Evolutionary conservation across 495 filamentous ascomycete species (phyloP).

Genomic region (Xylaria grammica): DNA sequence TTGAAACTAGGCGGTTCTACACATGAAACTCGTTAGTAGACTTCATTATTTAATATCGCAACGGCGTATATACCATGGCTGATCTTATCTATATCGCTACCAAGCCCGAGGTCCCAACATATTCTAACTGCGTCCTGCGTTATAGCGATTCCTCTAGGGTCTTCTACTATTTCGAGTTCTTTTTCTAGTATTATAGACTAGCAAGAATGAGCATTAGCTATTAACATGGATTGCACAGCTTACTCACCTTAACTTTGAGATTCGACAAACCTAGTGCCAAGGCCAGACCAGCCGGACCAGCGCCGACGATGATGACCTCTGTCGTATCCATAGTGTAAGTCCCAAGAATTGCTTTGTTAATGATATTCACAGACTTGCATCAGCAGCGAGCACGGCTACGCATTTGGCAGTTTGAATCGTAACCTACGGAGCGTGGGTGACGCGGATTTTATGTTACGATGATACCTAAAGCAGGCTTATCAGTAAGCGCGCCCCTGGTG

Average conservation of each 20-base stretch:
- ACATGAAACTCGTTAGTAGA: not conserved
- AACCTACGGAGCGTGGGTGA: not conserved
- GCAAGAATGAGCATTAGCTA: not conserved
- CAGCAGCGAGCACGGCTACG: not conserved
- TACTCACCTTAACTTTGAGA: constrained; percentile 37
- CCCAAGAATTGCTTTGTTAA: not conserved
- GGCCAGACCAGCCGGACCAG: constrained; percentile 44
- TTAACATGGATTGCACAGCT: not conserved
- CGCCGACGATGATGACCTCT: constrained; percentile 44
- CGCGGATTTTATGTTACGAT: not conserved
- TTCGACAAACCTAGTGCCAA: constrained; percentile 40
- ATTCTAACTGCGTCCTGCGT: constrained; percentile 58
- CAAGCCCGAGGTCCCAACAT: constrained; percentile 51
- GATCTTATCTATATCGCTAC: constrained; percentile 44
- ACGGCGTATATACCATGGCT: constrained; percentile 30
- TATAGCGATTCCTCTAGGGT: constrained; percentile 58
- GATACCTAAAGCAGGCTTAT: not conserved
- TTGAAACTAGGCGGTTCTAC: constrained; percentile 41
- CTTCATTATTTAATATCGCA: not conserved
- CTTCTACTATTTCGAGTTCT: constrained; percentile 49
- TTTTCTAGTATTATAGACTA: constrained; percentile 49
- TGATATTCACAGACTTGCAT: not conserved
- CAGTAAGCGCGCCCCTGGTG: not conserved
- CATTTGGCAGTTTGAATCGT: not conserved
- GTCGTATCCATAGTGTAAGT: constrained; percentile 30